Evolutionary conservation across 805 yeast genomes (phyloP).

Genomic region (Metschnikowia picachoensis): DNA sequence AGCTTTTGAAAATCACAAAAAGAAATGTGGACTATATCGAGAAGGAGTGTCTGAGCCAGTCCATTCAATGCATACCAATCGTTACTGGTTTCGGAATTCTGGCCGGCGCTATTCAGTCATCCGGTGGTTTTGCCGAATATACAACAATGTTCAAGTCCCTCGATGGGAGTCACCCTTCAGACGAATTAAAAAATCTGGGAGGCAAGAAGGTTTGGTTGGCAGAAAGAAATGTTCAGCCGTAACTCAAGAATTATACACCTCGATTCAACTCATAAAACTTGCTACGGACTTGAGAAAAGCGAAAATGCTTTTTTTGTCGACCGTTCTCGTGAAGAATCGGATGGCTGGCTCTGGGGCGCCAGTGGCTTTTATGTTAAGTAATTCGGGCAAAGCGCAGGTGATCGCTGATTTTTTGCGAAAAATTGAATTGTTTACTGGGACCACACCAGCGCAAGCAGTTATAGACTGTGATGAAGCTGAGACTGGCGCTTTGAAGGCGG

Average conservation of each 20-base stretch:
- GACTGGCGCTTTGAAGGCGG: too few species aligned
- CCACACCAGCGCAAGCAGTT: too few species aligned
- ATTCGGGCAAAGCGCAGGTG: background rate
- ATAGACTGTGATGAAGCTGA: too few species aligned
- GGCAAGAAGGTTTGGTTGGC: background rate
- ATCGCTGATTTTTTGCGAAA: background rate
- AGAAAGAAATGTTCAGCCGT: too few species aligned
- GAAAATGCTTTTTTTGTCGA: background rate
- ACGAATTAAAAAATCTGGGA: background rate
- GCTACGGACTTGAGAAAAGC: too few species aligned
- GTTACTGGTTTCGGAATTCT: background rate
- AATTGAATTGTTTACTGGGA: background rate
- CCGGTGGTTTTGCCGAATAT: background rate
- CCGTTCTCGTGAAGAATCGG: background rate
- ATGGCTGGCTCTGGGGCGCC: background rate
- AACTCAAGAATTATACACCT: too few species aligned
- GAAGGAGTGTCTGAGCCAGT: background rate
- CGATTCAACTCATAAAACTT: too few species aligned
- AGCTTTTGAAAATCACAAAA: background rate
- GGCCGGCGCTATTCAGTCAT: background rate
- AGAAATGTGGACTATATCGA: background rate
- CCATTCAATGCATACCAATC: background rate
- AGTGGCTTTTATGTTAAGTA: background rate
- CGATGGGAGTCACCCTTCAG: background rate
- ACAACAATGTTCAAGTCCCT: background rate